Percentiles rank a stretch among this genome's conserved stretches.
phyloP scores from a whole-genome alignment of 371 early-diverging fungal genomes.

The Rhizopus stolonifer region DNA sequence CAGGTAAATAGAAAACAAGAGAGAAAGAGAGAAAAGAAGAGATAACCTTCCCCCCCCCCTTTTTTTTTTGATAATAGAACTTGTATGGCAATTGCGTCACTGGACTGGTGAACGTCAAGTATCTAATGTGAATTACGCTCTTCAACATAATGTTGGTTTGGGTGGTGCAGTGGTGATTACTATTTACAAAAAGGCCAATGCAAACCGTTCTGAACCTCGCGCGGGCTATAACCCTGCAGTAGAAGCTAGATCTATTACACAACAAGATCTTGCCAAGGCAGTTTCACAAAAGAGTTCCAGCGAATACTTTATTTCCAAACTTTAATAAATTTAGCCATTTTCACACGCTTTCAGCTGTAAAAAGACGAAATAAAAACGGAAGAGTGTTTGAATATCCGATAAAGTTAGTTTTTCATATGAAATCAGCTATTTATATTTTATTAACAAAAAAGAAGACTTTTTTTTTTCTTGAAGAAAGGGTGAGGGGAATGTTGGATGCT shows the following conservation, averaged over 20 bases:
- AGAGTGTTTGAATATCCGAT: not conserved
- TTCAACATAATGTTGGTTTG: conserved; percentile 82
- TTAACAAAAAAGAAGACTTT: not conserved
- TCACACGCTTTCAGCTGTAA: not conserved
- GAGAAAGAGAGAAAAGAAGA: not conserved
- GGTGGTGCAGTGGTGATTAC: conserved; percentile 78
- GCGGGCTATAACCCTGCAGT: conserved; percentile 71
- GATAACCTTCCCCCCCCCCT: no score
- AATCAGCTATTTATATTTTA: not conserved
- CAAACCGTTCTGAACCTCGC: conserved; percentile 45
- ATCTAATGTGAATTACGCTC: conserved; percentile 62
- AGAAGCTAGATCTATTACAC: conserved; percentile 60
- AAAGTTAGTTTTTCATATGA: not conserved
- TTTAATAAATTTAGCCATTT: conserved; percentile 18
- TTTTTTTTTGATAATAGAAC: conserved; percentile 27
- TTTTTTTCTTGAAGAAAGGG: not conserved
- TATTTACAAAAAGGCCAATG: conserved; percentile 62
- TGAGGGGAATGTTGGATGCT: conserved; percentile 1
- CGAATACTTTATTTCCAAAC: conserved; percentile 40
- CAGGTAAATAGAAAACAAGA: conserved; percentile 37
- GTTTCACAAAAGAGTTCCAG: conserved; percentile 46
- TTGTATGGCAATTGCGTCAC: conserved; percentile 66
- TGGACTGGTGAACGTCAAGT: conserved; percentile 79
- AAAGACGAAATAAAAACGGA: not conserved
- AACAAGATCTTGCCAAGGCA: conserved; percentile 63